A percentile compares a stretch with the other conserved stretches of the same genome.
Evolutionary conservation across 306 rosid species (phyloP).

Genomic region (Arachis hypogaea): DNA sequence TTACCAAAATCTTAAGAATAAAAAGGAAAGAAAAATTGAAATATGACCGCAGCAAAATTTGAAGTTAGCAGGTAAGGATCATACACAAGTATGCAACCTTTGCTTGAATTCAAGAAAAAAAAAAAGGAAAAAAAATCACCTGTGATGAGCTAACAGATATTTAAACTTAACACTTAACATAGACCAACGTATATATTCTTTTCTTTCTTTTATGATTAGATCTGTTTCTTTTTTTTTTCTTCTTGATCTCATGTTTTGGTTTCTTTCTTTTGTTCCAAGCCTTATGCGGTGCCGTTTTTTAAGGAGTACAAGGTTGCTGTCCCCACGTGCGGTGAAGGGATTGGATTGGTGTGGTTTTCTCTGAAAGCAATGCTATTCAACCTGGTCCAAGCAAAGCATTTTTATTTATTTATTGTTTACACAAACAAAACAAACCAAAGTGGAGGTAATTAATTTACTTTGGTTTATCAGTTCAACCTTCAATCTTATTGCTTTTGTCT

Average conservation of each 20-base stretch:
- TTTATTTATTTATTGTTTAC: not conserved
- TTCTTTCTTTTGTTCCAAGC: slow-evolving; percentile 16
- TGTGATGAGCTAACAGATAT: slow-evolving; percentile 21
- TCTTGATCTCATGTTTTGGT: not conserved
- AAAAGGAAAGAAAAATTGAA: too few species aligned
- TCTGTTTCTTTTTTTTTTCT: not conserved
- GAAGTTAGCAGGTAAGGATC: too few species aligned
- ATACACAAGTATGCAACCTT: not conserved
- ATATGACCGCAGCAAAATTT: too few species aligned
- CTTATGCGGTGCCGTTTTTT: slow-evolving; percentile 33
- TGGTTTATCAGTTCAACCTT: not conserved
- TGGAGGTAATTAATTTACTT: not conserved
- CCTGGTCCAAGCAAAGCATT: not conserved
- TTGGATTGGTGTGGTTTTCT: slow-evolving; percentile 28
- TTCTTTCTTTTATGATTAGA: not conserved
- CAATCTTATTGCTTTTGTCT: not conserved
- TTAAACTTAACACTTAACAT: not conserved
- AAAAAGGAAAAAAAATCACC: not conserved
- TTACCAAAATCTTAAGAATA: too few species aligned
- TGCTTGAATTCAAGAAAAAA: slow-evolving; percentile 33
- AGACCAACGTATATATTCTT: slow-evolving; percentile 55
- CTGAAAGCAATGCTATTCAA: slow-evolving; percentile 32
- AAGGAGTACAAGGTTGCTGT: slow-evolving; percentile 3
- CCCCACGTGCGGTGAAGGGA: slow-evolving; percentile 32
- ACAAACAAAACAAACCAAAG: not conserved